Evolutionary conservation across 257 asterid genomes (phyloP).

Genomic region (Scutellaria barbata): DNA sequence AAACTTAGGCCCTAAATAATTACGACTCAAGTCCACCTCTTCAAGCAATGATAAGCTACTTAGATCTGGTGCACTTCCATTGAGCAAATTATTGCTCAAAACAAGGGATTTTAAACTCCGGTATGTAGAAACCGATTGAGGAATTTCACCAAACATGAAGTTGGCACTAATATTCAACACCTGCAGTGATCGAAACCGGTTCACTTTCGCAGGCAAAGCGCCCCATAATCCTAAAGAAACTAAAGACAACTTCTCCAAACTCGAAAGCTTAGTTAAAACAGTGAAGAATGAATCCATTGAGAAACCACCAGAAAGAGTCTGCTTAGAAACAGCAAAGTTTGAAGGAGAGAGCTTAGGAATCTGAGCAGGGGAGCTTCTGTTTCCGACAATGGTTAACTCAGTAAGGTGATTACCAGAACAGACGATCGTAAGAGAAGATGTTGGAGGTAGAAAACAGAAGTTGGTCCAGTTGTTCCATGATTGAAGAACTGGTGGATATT

Average conservation of each 20-base stretch:
- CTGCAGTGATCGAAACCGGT: slow-evolving; percentile 68
- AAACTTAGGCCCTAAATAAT: slow-evolving; percentile 66
- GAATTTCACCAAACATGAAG: slow-evolving; percentile 65
- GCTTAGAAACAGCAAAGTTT: slow-evolving; percentile 42
- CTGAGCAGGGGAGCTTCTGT: slow-evolving; percentile 57
- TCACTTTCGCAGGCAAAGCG: slow-evolving; percentile 68
- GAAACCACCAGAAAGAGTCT: slow-evolving; percentile 61
- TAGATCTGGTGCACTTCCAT: slow-evolving; percentile 80
- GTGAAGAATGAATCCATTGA: slow-evolving; percentile 87
- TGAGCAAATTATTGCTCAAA: slow-evolving; percentile 65
- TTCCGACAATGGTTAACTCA: slow-evolving; percentile 77
- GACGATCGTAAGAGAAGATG: slow-evolving; percentile 58
- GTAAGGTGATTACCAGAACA: slow-evolving; percentile 75
- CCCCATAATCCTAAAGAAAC: slow-evolving; percentile 91
- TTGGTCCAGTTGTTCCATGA: slow-evolving; percentile 86
- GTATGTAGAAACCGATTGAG: slow-evolving; percentile 59
- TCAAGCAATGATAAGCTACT: slow-evolving; percentile 50
- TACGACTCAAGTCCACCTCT: slow-evolving; percentile 77
- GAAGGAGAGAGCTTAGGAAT: slow-evolving; percentile 42
- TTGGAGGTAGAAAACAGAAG: slow-evolving; percentile 68
- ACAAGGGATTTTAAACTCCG: slow-evolving; percentile 59
- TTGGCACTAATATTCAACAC: slow-evolving; percentile 73
- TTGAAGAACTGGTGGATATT: slow-evolving; percentile 70
- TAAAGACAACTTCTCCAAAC: slow-evolving; percentile 61
- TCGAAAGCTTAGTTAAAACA: slow-evolving; percentile 73